Conservation (phyloP, 495 filamentous ascomycete species). For the Hypomontagnella monticulosa region DNA sequence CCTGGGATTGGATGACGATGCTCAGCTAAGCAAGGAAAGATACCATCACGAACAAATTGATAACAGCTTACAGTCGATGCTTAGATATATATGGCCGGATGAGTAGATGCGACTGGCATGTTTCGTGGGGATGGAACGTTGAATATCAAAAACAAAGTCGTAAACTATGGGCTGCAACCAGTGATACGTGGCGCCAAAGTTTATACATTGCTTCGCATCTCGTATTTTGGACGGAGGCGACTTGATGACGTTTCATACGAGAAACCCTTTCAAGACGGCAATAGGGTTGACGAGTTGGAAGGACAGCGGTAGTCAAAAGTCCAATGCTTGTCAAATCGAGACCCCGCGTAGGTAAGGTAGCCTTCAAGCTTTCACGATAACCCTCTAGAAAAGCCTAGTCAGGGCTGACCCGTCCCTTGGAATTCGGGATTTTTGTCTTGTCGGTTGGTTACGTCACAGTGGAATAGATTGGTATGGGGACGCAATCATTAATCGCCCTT, state of each 20-base stretch:
- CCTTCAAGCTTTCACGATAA: slow-evolving; percentile 20
- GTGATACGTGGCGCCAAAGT: slow-evolving; percentile 38
- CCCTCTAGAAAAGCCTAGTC: slow-evolving; percentile 20
- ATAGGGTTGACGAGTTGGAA: neutral
- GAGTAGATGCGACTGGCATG: slow-evolving; percentile 17
- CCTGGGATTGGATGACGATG: slow-evolving; percentile 18
- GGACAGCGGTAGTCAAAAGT: neutral
- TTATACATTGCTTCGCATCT: slow-evolving; percentile 32
- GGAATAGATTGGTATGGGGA: slow-evolving; percentile 21
- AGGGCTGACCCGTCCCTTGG: slow-evolving; percentile 23
- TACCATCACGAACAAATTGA: neutral
- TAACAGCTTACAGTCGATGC: neutral
- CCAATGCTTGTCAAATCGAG: neutral
- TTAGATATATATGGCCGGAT: neutral
- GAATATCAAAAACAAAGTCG: slow-evolving; percentile 3
- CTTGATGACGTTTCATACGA: slow-evolving; percentile 38
- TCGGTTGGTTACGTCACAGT: slow-evolving; percentile 30
- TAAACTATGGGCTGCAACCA: slow-evolving; percentile 12
- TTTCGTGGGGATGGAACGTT: slow-evolving; percentile 23
- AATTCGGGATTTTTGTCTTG: slow-evolving; percentile 28
- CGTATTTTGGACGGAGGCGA: slow-evolving; percentile 27
- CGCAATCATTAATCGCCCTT: slow-evolving; percentile 17
- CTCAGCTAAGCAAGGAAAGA: slow-evolving; percentile 2
- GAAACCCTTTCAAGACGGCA: slow-evolving; percentile 18
- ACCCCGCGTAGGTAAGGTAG: slow-evolving; percentile 26